Evolutionary conservation across 306 rosid genomes (phyloP), one percentile per base, ranked within the genome.

Genomic region (Sechiopsis laciniata): DNA sequence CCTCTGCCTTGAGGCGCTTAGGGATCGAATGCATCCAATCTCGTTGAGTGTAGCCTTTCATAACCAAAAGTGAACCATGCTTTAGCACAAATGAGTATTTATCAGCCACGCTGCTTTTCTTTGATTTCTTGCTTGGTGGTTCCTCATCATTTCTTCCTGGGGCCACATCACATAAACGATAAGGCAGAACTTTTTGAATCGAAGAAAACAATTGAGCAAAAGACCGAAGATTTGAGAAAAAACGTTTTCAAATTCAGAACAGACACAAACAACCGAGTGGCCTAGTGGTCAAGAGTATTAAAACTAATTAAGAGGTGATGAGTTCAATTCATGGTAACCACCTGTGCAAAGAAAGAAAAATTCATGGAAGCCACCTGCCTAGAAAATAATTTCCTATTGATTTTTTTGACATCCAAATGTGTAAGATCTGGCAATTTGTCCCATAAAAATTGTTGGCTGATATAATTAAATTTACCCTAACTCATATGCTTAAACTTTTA

Each of bases 1-100:
- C 77, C 11, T 86, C 97, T 3, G 84, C 87, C 80, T 83, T 94
- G 50, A 88, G 85, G 64, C 97, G 87, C 83, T 83, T 90, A 64
- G 98, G 98, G 68, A 90, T 88, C 1, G 96, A 94, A 81, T 87
- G 99, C 64, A 87, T 63, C 99, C 99, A 91, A 85, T 94, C 99
- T 76, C 97, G 78, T 80, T 94, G 99, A 10, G 95, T 90, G 82
- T 87, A 79, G 42, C 97, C 99, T 75, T 84, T 89, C 97, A 91
- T 94, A 73, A 91, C 90, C 85, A 91, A 75, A 71, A 94, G 88
- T 6, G 96, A 90, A 73, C 96, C 97, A 75, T 89, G 98, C 89
- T 80, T 90, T 10, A 89, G 95, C 46, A 75, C 84, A 66, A 89
- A 94, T 0, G 91, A 81, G 73, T 89, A 89, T 64, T 85, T 87